Conservation (phyloP, 2,329 filamentous ascomycete genomes). For the Fusarium kyushuense region DNA sequence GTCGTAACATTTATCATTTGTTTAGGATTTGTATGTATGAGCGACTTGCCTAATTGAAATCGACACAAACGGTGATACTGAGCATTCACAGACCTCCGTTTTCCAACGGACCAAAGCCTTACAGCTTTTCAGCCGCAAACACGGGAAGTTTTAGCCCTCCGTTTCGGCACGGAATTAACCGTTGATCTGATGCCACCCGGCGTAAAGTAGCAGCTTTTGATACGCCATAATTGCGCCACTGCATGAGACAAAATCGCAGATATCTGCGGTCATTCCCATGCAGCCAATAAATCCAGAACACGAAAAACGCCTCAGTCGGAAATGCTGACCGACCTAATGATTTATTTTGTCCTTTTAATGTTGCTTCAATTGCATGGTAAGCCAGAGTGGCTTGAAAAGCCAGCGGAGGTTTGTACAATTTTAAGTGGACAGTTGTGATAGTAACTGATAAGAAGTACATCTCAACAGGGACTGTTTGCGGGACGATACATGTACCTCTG, state of each 20-base stretch:
- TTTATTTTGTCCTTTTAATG: too few species aligned
- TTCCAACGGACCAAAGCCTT: neutral
- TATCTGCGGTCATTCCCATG: neutral
- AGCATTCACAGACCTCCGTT: neutral
- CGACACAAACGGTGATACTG: neutral
- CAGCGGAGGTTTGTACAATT: too few species aligned
- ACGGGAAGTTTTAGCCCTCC: neutral
- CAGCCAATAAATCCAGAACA: neutral
- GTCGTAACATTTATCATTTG: neutral
- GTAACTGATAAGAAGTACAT: too few species aligned
- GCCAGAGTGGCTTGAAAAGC: too few species aligned
- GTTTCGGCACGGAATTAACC: neutral
- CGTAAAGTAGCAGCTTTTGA: neutral
- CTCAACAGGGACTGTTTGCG: too few species aligned
- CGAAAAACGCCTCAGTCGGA: neutral
- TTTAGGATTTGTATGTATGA: fast-evolving
- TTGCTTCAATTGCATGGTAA: too few species aligned
- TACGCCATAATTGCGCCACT: neutral
- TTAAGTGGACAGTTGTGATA: too few species aligned
- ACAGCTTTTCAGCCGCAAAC: neutral
- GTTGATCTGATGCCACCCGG: neutral
- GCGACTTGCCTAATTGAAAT: neutral
- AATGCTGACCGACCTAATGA: too few species aligned
- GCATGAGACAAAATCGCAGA: neutral
- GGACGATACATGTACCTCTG: too few species aligned